phyloP scores from a whole-genome alignment of 306 rosid species.

The Rosa rugosa region DNA sequence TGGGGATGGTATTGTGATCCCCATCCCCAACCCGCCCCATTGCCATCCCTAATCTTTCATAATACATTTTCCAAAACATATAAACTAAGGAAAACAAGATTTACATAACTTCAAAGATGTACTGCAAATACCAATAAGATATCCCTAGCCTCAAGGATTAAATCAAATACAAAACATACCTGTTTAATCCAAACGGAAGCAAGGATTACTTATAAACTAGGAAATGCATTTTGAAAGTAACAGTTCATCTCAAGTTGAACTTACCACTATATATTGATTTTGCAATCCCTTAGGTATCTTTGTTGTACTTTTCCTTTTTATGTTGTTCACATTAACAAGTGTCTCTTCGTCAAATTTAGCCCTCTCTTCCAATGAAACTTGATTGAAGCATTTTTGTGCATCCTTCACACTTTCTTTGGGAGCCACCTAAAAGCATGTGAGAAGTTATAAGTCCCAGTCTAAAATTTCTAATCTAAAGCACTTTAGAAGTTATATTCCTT shows the following conservation, averaged over 20 bases:
- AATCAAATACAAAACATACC: background rate
- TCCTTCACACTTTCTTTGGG: background rate
- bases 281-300: slow-evolving; percentile 73
- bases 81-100: background rate
- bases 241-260: background rate
- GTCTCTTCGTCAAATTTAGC: slow-evolving; percentile 94
- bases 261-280: slow-evolving; percentile 89
- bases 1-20: too few relatives aligned
- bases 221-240: background rate
- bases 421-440: background rate
- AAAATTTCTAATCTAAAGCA: too few relatives aligned
- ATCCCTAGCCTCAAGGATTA: background rate
- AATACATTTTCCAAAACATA: background rate
- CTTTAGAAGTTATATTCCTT: too few relatives aligned
- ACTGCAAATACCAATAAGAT: too few relatives aligned
- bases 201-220: background rate
- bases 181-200: background rate
- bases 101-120: background rate
- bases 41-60: too few relatives aligned
- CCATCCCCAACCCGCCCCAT: too few relatives aligned
- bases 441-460: background rate
- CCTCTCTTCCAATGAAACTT: slow-evolving; percentile 85
- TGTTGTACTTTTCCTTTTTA: slow-evolving; percentile 70
- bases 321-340: slow-evolving; percentile 72
- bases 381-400: slow-evolving; percentile 80